Evolutionary conservation across 371 early-diverging fungal species (phyloP), one percentile per base, ranked within the genome.

Genomic region (Mortierella sp.): DNA sequence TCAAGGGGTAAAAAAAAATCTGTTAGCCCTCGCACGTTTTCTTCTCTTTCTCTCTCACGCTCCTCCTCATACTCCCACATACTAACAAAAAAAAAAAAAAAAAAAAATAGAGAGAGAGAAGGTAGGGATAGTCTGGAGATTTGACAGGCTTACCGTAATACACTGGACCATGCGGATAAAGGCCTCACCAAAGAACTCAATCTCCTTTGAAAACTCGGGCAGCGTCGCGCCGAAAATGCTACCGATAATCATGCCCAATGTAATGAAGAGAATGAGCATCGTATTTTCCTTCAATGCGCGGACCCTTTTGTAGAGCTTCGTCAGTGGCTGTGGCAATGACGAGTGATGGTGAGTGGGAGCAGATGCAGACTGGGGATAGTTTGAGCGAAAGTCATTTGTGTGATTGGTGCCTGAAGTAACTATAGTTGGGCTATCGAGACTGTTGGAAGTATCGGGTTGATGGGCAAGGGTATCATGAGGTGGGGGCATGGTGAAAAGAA

Each of bases 111-210:
- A 64, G 57, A 46, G 30, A 57, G 14, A 3, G 45, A 14, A 50
- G 28, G 50, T 5, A 61, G 7, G n/a, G 50, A 28, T 43, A 59
- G 44, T 23, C 60, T n/a, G n/a, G 46, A 26, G 26, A 64, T 55
- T 16, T 37, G 56, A 19, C 50, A n/a, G 25, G 61, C 67, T 28
- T 72, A 82, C 85, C 29, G 89, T 89, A 25, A 92, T 81, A 51
- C 85, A 83, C 57, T 89, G 87, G 66, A 93, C 87, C 90, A 92
- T 90, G 18, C 82, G 82, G 72, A 92, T 81, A 67, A 89, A 90
- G 0, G 84, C 84, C 7, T 79, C 81, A 18, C 88, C 87, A 3
- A 91, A 63, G 1, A 85, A 84, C 16, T 82, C 83, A 47, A 89
- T 72, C 23, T 80, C 72, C 18, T 80, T 82, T 7, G 83, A 79